Evolutionary conservation across 108 stramenopile species (phyloP), one percentile per base, ranked within the genome.

Genomic region (Cyclotella baltica): DNA sequence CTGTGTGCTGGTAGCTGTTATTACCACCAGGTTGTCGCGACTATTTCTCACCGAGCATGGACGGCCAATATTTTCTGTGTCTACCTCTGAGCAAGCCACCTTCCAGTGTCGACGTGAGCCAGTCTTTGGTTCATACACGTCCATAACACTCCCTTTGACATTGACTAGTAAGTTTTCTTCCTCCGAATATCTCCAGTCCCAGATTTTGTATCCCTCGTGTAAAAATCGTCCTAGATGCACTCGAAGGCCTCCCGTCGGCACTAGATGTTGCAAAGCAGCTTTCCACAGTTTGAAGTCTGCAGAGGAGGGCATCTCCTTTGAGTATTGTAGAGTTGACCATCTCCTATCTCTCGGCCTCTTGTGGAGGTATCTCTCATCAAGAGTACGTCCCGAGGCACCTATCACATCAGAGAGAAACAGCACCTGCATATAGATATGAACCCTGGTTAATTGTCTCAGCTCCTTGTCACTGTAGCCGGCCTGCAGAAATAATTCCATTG

Each of bases 301-400:
- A 18, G 55, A 8, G 10, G 55, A 9, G 9, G 55, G n/a, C 19
- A 8, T 56, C n/a, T 56, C 55, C 6, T 8, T n/a, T 56, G 55
- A n/a, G 55, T 11, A 43, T 43, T 43, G 6, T 11, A 43, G 40
- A 43, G 10, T 43, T 13, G 40, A 43, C 40, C 40, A 56, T 25
- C 8, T 8, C 19, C 8, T 25, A 20, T 6, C 10, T 56, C 8
- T 9, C 8, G n/a, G 22, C n/a, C 19, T 9, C n/a, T 25, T 56
- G n/a, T n/a, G 55, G 8, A 67, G 40, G 38, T 67, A 67, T 47
- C 43, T 67, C 40, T 28, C 35, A 20, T 67, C 65, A 0, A 67
- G 3, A 8, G 25, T 23, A 10, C 35, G 50, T 34, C 67, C 67
- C 1, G 18, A 4, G 0, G 67, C 67, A 2, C 46, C 67, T n/a